Evolutionary conservation across 805 yeast species (phyloP), one percentile per base, ranked within the genome.

Genomic region (Starmerella asiatica): DNA sequence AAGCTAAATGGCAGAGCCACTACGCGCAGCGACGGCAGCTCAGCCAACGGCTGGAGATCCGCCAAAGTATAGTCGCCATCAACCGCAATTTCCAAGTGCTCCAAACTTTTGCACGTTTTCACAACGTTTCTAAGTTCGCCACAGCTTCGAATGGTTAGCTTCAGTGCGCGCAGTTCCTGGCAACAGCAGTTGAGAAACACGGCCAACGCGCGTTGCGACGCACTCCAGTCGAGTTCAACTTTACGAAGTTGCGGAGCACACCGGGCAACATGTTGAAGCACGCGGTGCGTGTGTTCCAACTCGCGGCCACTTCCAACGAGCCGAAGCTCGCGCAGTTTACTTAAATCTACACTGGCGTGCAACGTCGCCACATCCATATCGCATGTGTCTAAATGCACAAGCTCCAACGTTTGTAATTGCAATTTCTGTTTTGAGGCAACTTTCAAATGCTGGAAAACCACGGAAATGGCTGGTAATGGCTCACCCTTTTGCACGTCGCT

Each of bases 1-100:
- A 42, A 42, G 38, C 38, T 40, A 38, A 45, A 47, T 32, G 52
- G 52, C 34, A 51, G 31, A 33, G 29, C 23, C 20, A 50, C 34
- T 3, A 35, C 33, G 27, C 35, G 33, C 18, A 48, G 37, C 14
- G 12, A 3, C 8, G 26, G 26, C 40, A 48, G 17, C 19, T 12
- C 19, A n/a, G 6, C 11, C 16, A 50, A 32, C 7, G 44, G 39
- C 32, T 21, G 31, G 18, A 49, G 34, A 17, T 49, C 53, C 3
- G n/a, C 35, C 9, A 29, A 24, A 19, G 36, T 6, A 36, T 46
- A 48, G 16, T 36, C 36, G 20, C 46, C 42, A 20, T 37, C 32
- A 14, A 47, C 29, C 5, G 21, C 27, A 21, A 49, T 14, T 11
- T 36, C 37, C 29, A 49, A 37, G 24, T 39, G 30, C 17, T 23